phyloP scores from a whole-genome alignment of 768 basidiomycete genomes.

The Tephrocybe sp. region DNA sequence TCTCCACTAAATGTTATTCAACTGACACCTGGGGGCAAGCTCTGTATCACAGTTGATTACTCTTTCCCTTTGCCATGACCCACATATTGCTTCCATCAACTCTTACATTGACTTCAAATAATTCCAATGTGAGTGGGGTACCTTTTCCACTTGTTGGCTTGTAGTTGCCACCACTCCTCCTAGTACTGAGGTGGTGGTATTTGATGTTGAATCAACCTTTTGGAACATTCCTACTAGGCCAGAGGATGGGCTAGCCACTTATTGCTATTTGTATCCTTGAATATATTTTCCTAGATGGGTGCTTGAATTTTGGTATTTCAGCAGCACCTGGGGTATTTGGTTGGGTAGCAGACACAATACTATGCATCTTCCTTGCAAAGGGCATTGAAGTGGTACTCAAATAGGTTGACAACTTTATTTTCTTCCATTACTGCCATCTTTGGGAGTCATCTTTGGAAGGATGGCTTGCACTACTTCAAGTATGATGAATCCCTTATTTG shows the following conservation, averaged over 20 bases:
- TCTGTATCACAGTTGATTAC: too few relatives aligned
- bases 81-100: too few relatives aligned
- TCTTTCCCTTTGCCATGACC: too few relatives aligned
- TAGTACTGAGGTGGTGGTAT: slow-evolving; percentile 32
- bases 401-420: slow-evolving; percentile 31
- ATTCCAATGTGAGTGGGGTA: slow-evolving; percentile 27
- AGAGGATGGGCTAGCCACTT: slow-evolving; percentile 8
- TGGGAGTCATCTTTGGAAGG: too few relatives aligned
- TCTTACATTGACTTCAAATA: too few relatives aligned
- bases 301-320: slow-evolving; percentile 28
- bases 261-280: slow-evolving; percentile 18
- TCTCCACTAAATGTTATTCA: too few relatives aligned
- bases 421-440: slow-evolving; percentile 19
- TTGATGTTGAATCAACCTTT: slow-evolving; percentile 38
- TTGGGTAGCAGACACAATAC: slow-evolving; percentile 28
- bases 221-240: slow-evolving; percentile 32
- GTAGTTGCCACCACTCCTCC: slow-evolving; percentile 28
- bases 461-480: too few relatives aligned
- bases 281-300: slow-evolving; percentile 19
- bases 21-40: too few relatives aligned
- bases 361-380: slow-evolving; percentile 17
- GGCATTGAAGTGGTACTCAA: not conserved
- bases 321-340: slow-evolving; percentile 33
- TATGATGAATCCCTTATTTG: slow-evolving; percentile 19
- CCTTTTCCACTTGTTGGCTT: slow-evolving; percentile 23